Conservation (phyloP, 352 stramenopile genomes). For the Thraustochytrium striatum region DNA sequence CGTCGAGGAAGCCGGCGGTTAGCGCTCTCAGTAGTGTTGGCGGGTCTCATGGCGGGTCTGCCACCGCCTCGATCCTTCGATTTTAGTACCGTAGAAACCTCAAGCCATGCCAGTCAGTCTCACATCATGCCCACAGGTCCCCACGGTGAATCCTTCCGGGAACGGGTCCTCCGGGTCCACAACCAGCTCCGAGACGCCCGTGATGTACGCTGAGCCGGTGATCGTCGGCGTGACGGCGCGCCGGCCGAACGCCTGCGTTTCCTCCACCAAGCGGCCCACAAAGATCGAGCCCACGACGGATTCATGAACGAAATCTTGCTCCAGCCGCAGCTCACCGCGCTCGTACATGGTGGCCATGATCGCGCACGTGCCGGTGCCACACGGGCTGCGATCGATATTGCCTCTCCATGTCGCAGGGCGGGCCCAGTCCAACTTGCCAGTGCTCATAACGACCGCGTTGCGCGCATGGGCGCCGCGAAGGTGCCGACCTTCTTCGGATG, state of each 20-base stretch:
- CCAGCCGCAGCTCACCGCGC: conserved; percentile 8
- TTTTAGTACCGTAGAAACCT: too few species aligned
- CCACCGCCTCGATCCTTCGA: too few species aligned
- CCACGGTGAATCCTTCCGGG: conserved; percentile 40
- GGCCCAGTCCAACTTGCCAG: conserved; percentile 38
- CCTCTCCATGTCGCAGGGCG: conserved; percentile 12
- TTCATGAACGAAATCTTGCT: conserved; percentile 44
- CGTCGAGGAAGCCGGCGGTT: too few species aligned
- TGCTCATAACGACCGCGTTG: conserved; percentile 52
- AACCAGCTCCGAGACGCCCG: conserved; percentile 45
- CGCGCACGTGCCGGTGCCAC: conserved; percentile 50
- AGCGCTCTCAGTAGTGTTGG: too few species aligned
- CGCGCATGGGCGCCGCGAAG: not conserved
- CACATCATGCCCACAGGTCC: conserved; percentile 52
- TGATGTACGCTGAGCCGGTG: conserved; percentile 39
- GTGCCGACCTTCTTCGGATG: not conserved
- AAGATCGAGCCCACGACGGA: conserved; percentile 48
- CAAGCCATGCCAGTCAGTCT: too few species aligned
- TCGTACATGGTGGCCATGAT: conserved; percentile 45
- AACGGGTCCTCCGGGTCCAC: conserved; percentile 43
- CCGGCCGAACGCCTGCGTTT: not conserved
- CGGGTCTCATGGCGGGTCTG: too few species aligned
- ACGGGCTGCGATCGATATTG: conserved; percentile 46
- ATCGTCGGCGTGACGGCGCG: conserved; percentile 30
- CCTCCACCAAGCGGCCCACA: conserved; percentile 26